These are phyloP conservation scores for Deuterostichococcus epilithicus DNA, from an alignment of 139 green algal genomes.

Conservation along the genomic window DNA sequence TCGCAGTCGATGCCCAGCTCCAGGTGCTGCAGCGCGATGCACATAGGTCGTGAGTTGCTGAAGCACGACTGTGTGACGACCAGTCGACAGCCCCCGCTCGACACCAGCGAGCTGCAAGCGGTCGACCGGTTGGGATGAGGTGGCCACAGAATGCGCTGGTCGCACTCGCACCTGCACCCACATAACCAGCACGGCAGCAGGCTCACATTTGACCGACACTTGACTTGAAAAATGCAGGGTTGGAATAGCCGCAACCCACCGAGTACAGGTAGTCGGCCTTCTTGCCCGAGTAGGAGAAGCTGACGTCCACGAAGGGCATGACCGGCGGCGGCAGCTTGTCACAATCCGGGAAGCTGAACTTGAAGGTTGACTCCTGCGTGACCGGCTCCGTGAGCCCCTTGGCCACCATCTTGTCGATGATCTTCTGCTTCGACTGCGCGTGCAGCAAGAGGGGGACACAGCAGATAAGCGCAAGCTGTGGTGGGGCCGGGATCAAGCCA, in stretches of 20 bases:
- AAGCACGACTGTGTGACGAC: conserved; percentile 76
- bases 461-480: too few relatives aligned
- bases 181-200: conserved; percentile 23
- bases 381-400: conserved; percentile 63
- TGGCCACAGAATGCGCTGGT: too few relatives aligned
- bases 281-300: conserved; percentile 50
- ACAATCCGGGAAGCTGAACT: conserved; percentile 64
- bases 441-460: background rate
- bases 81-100: too few relatives aligned
- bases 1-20: conserved; percentile 83
- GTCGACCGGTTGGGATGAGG: too few relatives aligned
- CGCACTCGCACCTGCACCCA: conserved; percentile 46
- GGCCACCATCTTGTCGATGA: conserved; percentile 68
- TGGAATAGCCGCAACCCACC: conserved; percentile 6
- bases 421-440: conserved; percentile 68
- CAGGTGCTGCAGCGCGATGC: conserved; percentile 22
- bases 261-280: conserved; percentile 39
- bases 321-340: conserved; percentile 78
- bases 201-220: conserved; percentile 33
- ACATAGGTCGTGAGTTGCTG: conserved; percentile 43
- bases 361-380: conserved; percentile 51
- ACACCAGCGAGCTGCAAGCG: too few relatives aligned
- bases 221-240: too few relatives aligned
- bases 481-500: too few relatives aligned
- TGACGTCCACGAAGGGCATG: conserved; percentile 59